Evolutionary conservation across 805 yeast genomes (phyloP).

Genomic region (Yarrowia bubula): DNA sequence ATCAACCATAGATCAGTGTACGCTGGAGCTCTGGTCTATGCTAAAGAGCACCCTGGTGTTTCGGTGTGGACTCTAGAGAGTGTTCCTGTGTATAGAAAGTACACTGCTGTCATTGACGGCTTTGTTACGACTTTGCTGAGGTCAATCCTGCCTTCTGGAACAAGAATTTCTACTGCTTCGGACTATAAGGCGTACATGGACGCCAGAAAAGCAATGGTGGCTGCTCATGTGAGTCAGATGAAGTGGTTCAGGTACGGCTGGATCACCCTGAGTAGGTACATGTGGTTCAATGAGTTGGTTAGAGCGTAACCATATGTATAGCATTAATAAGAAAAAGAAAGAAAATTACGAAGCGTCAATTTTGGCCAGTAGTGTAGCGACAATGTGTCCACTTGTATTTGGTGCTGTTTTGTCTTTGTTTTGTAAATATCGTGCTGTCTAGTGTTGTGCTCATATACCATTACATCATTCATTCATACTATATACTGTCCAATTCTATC

Average conservation of each 20-base stretch:
- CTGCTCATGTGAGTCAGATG: constrained; percentile 85
- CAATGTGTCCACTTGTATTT: too few relatives aligned
- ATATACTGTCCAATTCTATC: neutral
- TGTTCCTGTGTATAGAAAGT: constrained; percentile 42
- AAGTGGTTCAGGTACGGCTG: constrained; percentile 94
- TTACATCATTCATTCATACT: constrained; percentile 4
- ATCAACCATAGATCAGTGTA: constrained; percentile 63
- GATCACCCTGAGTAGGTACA: constrained; percentile 73
- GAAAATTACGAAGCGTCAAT: too few relatives aligned
- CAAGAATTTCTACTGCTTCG: constrained; percentile 21
- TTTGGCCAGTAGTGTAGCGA: too few relatives aligned
- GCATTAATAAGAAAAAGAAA: too few relatives aligned
- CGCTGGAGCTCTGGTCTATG: constrained; percentile 31
- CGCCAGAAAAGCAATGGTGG: constrained; percentile 68
- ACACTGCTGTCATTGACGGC: constrained; percentile 39
- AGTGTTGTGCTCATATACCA: too few relatives aligned
- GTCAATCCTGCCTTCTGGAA: constrained; percentile 36
- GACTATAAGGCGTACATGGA: constrained; percentile 35
- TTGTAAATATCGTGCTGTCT: too few relatives aligned
- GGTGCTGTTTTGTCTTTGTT: too few relatives aligned
- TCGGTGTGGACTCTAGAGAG: constrained; percentile 38
- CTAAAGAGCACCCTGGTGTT: constrained; percentile 28
- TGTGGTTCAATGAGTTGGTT: constrained; percentile 62
- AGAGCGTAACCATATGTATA: constrained; percentile 11
- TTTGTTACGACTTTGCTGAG: constrained; percentile 33